Conservation (phyloP, 768 basidiomycete genomes). For the Saitozyma podzolica region DNA sequence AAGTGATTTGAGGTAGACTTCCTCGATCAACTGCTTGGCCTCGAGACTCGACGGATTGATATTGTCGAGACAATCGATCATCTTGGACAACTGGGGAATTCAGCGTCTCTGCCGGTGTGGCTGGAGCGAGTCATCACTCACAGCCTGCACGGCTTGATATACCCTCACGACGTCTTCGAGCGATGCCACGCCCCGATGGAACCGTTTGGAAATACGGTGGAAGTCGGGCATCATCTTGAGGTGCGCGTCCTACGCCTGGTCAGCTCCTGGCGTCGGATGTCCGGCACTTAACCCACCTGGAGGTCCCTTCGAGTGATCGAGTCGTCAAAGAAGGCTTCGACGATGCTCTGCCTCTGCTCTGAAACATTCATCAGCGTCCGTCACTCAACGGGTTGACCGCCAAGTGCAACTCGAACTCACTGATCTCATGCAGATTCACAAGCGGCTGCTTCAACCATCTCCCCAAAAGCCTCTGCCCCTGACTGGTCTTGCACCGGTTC, state of each 20-base stretch:
- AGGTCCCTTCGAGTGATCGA: slow-evolving; percentile 64
- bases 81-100: slow-evolving; percentile 5
- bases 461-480: slow-evolving; percentile 81
- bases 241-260: slow-evolving; percentile 67
- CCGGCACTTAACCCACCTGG: slow-evolving; percentile 54
- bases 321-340: slow-evolving; percentile 82
- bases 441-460: slow-evolving; percentile 96
- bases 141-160: slow-evolving; percentile 88
- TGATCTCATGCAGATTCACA: slow-evolving; percentile 88
- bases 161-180: slow-evolving; percentile 94
- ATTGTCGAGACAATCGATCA: slow-evolving; percentile 12
- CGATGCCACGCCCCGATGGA: slow-evolving; percentile 77
- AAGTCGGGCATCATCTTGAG: slow-evolving; percentile 92
- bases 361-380: not conserved
- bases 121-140: slow-evolving; percentile 39
- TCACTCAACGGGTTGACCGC: slow-evolving; percentile 53
- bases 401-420: slow-evolving; percentile 40
- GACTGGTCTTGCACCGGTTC: slow-evolving; percentile 94
- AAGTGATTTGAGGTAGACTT: slow-evolving; percentile 66
- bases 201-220: slow-evolving; percentile 84
- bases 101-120: not conserved
- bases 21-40: slow-evolving; percentile 63
- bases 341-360: slow-evolving; percentile 64
- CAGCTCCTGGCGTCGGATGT: not conserved
- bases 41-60: slow-evolving; percentile 51